Conservation (phyloP, 2,329 filamentous ascomycete species). For the Fusarium euwallaceae region DNA sequence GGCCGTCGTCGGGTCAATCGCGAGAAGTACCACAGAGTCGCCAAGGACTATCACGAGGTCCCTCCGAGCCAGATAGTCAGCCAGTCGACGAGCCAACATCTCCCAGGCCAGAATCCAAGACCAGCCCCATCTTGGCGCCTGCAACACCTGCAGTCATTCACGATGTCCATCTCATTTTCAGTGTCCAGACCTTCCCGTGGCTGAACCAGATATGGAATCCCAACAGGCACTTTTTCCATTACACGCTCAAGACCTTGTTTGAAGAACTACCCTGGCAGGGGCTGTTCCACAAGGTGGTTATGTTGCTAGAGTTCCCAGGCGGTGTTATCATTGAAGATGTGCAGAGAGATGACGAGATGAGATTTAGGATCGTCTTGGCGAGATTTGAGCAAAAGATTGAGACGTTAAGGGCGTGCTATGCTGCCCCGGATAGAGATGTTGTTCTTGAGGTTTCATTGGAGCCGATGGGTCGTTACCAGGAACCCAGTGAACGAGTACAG, state of each 20-base stretch:
- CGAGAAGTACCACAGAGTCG: not conserved
- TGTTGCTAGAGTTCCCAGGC: slow-evolving; percentile 1
- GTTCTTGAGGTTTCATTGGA: slow-evolving; percentile 23
- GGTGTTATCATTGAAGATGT: not conserved
- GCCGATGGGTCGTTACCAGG: not conserved
- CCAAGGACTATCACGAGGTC: rapidly evolving
- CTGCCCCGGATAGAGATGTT: not conserved
- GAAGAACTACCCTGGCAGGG: not conserved
- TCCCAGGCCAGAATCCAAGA: not conserved
- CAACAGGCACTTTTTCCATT: not conserved
- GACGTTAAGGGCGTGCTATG: not conserved
- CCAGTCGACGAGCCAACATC: rapidly evolving
- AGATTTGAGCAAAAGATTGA: slow-evolving; percentile 7
- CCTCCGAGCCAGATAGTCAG: not conserved
- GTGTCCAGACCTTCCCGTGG: slow-evolving; percentile 14
- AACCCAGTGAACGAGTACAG: not conserved
- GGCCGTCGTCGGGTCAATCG: not conserved
- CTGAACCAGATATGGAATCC: rapidly evolving
- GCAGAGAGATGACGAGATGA: not conserved
- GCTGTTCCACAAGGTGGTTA: not conserved
- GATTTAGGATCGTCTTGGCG: not conserved
- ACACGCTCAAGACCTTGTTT: not conserved
- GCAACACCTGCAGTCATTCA: not conserved
- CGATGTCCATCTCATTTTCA: slow-evolving; percentile 1
- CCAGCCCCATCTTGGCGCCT: rapidly evolving